phyloP scores from a whole-genome alignment of 352 stramenopile species.

The Pythium folliculosum region DNA sequence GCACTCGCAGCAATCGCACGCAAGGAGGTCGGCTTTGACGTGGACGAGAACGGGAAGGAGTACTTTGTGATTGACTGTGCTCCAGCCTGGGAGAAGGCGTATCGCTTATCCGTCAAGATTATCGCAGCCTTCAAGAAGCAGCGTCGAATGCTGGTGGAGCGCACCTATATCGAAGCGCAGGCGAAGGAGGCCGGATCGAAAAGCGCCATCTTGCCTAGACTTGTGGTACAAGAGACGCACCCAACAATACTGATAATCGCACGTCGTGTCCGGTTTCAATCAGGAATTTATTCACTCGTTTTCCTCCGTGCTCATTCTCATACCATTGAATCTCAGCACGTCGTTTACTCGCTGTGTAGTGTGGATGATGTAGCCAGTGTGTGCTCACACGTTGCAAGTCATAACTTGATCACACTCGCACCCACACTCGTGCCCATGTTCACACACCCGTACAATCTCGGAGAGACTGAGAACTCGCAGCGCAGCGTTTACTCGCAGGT shows the following conservation, averaged over 20 bases:
- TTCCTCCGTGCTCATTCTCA: not conserved
- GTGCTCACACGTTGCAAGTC: too few species aligned
- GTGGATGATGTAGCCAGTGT: too few species aligned
- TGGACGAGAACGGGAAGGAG: not conserved
- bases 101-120: not conserved
- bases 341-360: too few species aligned
- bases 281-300: not conserved
- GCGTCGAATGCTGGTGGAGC: not conserved
- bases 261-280: not conserved
- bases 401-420: too few species aligned
- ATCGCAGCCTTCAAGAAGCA: not conserved
- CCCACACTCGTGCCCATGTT: too few species aligned
- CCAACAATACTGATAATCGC: not conserved
- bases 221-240: too few species aligned
- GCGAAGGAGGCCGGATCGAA: not conserved
- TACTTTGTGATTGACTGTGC: not conserved
- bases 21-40: not conserved
- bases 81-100: not conserved
- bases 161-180: not conserved
- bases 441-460: too few species aligned
- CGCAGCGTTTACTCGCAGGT: too few species aligned
- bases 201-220: not conserved
- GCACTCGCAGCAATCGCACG: too few species aligned
- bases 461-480: too few species aligned
- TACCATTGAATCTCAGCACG: too few species aligned